These are phyloP conservation scores for Maudiozyma serrabonitensis DNA, from an alignment of 805 yeast genomes.

Conservation along the genomic window DNA sequence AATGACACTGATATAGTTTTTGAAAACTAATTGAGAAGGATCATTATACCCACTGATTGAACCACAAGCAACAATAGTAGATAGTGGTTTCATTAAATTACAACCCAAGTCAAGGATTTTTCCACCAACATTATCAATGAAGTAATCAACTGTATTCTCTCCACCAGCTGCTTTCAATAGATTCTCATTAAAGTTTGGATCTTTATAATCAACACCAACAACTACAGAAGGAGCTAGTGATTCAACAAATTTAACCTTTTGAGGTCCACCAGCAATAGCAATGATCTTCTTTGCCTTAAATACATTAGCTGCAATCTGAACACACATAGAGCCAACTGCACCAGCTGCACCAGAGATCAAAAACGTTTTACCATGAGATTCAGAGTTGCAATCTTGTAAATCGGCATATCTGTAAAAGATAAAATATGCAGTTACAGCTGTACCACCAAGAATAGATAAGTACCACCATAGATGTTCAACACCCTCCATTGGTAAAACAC, in stretches of 20 bases:
- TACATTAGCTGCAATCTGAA: constrained; percentile 46
- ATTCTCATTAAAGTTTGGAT: constrained; percentile 30
- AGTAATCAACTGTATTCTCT: constrained; percentile 41
- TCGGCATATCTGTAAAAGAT: constrained; percentile 44
- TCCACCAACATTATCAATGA: constrained; percentile 61
- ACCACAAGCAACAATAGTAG: constrained; percentile 51
- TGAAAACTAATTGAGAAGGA: constrained; percentile 28
- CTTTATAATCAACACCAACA: constrained; percentile 44
- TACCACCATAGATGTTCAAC: constrained; percentile 35
- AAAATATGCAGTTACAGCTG: constrained; percentile 53
- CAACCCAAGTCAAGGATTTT: constrained; percentile 39
- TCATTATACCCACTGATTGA: constrained; percentile 51
- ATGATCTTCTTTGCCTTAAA: constrained; percentile 46
- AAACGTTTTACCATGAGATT: constrained; percentile 34
- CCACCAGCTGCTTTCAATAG: constrained; percentile 35
- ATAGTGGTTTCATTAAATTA: constrained; percentile 29
- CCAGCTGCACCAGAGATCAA: constrained; percentile 61
- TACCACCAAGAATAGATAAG: constrained; percentile 43
- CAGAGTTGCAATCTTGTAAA: constrained; percentile 31
- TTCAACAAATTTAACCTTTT: constrained; percentile 45
- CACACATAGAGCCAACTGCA: constrained; percentile 56
- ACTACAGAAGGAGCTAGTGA: constrained; percentile 44
- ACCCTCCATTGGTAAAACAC: constrained; percentile 9
- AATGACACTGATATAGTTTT: constrained; percentile 36
- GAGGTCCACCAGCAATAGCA: constrained; percentile 53